Base-by-base conservation (phyloP, 768 basidiomycete species). In the Naganishia onofrii region DNA sequence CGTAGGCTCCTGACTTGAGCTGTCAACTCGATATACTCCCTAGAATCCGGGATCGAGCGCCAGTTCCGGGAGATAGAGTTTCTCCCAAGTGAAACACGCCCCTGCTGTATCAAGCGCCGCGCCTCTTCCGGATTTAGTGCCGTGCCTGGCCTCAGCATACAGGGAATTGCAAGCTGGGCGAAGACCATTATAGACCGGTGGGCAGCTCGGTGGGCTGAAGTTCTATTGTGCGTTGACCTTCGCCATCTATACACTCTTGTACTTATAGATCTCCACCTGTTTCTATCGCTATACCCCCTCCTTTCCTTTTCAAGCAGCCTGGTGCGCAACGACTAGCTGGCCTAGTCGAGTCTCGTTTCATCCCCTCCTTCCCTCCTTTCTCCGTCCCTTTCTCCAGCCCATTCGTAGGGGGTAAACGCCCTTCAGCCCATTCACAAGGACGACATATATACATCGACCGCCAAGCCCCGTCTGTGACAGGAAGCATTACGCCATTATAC, bases 341-440 rank as follows among this genome's bases (percentile, higher is more conserved):
- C 21, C 48, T 51, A 51, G 48, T 51, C 48, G 48, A n/a, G 48
- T 51, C 48, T 51, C 48, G 48, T 51, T 51, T 51, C 48, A 51
- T 3, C 48, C 48, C 48, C 23, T 51, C 48, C 48, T n/a, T 51
- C 48, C 48, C 48, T 51, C 48, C 48, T 51, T 51, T 51, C 12
- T 51, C 48, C 48, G n/a, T 26, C 48, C 48, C 48, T 51, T 51
- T 51, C 48, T 51, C 23, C 21, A n/a, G 13, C 15, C 48, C 48
- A 51, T 51, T 51, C 48, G 23, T n/a, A 51, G 48, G 23, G 48
- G 48, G 48, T 6, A 42, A 42, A 42, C 42, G 42, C 42, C 13
- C 48, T 51, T 51, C 48, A n/a, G 23, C 48, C 48, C 48, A 51
- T 51, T 51, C 12, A 23, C 48, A 51, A 26, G 23, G 48, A 26